A percentile compares a stretch with the other conserved stretches of the same genome.
phyloP scores from a whole-genome alignment of 148 eudicot species.

The Polygonum maritimum region DNA sequence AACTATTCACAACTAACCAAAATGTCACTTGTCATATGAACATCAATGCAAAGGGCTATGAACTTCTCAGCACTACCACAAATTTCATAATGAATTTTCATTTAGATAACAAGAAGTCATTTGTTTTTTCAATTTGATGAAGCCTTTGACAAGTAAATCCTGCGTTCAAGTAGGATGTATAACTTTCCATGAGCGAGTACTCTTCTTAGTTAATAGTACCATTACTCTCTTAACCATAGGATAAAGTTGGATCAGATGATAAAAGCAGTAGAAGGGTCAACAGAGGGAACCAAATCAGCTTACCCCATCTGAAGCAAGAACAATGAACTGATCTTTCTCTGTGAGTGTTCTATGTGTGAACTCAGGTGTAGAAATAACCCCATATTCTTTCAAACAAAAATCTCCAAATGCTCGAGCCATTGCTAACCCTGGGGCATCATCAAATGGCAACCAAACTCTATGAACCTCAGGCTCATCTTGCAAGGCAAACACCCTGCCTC shows the following conservation, averaged over 20 bases:
- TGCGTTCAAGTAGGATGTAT: background rate
- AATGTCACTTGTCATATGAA: background rate
- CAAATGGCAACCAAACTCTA: slow-evolving; percentile 97
- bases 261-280: background rate
- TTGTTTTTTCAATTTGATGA: background rate
- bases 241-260: too few species aligned
- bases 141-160: background rate
- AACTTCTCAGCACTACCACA: background rate
- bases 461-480: slow-evolving; percentile 98
- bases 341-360: slow-evolving; percentile 62
- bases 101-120: background rate
- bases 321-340: slow-evolving; percentile 77
- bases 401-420: slow-evolving; percentile 99
- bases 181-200: background rate
- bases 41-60: background rate
- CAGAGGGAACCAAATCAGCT: slow-evolving; percentile 9
- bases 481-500: slow-evolving; percentile 93
- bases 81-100: background rate
- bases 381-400: slow-evolving; percentile 92
- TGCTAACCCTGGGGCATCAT: slow-evolving; percentile 98
- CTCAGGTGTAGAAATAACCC: slow-evolving; percentile 92
- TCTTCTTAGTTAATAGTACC: too few species aligned
- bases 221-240: background rate
- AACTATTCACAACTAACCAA: background rate
- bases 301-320: slow-evolving; percentile 99